phyloP scores from a whole-genome alignment of 176 grass and related monocot species.

The Oryza glaberrima region DNA sequence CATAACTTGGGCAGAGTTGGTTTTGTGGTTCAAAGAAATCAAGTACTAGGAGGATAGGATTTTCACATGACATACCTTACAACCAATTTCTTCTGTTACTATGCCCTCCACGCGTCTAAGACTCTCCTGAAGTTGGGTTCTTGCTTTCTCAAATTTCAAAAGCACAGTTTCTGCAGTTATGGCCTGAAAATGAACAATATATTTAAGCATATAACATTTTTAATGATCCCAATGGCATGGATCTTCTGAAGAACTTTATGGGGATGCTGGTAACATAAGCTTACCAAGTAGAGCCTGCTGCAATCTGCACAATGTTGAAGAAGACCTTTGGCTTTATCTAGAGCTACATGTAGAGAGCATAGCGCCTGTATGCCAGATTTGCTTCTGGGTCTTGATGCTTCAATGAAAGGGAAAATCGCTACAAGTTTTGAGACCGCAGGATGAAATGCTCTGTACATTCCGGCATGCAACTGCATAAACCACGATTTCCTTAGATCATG shows the following conservation, averaged over 20 bases:
- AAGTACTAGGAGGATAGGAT: background rate
- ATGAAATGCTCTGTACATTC: constrained; percentile 72
- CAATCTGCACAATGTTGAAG: constrained; percentile 91
- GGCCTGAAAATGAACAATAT: constrained; percentile 60
- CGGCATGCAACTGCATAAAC: constrained; percentile 73
- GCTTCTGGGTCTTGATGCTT: constrained; percentile 94
- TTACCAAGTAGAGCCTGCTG: constrained; percentile 93
- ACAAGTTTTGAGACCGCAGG: constrained; percentile 74
- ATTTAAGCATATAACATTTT: constrained; percentile 26
- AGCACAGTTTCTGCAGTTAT: constrained; percentile 91
- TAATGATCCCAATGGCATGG: background rate
- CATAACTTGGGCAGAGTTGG: background rate
- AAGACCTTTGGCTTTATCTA: constrained; percentile 90
- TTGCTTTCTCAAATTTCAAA: constrained; percentile 93
- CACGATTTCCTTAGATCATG: constrained; percentile 24
- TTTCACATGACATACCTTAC: constrained; percentile 63
- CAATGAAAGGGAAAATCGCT: constrained; percentile 86
- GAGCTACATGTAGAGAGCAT: constrained; percentile 85
- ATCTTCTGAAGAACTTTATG: background rate
- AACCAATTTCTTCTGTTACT: constrained; percentile 82
- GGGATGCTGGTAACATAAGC: background rate
- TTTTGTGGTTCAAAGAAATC: constrained; percentile 15
- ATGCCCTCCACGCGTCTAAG: constrained; percentile 80
- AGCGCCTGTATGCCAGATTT: constrained; percentile 94
- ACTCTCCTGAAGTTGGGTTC: constrained; percentile 79